Evolutionary conservation across 768 basidiomycete species (phyloP).

Genomic region (Podaxis rugospora): DNA sequence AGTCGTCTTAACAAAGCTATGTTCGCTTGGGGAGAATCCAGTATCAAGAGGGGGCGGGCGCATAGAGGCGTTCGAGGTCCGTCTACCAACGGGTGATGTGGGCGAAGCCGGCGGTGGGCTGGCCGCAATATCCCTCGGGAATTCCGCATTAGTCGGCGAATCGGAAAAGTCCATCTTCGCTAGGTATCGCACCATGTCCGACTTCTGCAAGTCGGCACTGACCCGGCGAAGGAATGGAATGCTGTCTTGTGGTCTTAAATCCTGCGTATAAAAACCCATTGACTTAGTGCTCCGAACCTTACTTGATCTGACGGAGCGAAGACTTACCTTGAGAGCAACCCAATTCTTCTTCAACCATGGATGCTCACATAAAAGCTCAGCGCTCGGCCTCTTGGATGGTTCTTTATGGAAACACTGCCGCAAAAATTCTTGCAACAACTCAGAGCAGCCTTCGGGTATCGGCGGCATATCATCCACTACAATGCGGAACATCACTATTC

Average conservation of each 20-base stretch:
- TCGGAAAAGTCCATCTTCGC: conserved; percentile 43
- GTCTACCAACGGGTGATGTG: conserved; percentile 32
- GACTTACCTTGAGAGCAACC: conserved; percentile 68
- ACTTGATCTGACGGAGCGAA: background rate
- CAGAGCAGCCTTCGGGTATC: conserved; percentile 74
- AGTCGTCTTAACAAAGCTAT: conserved; percentile 87
- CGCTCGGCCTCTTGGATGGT: conserved; percentile 76
- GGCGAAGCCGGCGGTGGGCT: conserved; percentile 22
- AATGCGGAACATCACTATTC: conserved; percentile 91
- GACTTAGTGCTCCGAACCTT: background rate
- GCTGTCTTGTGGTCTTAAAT: conserved; percentile 88
- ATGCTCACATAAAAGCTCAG: conserved; percentile 84
- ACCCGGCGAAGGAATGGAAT: conserved; percentile 93
- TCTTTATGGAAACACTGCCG: conserved; percentile 89
- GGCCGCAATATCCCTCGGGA: conserved; percentile 30
- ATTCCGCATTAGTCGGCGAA: conserved; percentile 33
- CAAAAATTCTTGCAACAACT: conserved; percentile 76
- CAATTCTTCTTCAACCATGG: conserved; percentile 84
- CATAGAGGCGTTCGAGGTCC: conserved; percentile 35
- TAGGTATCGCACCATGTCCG: conserved; percentile 54
- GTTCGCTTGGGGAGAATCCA: conserved; percentile 63
- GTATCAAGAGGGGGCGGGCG: conserved; percentile 32
- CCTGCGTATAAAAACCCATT: conserved; percentile 32
- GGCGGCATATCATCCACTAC: conserved; percentile 92
- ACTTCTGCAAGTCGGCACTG: conserved; percentile 78